Percentiles rank a stretch among this genome's conserved stretches.
Conservation (phyloP, 768 basidiomycete genomes). For the Mycena maculata region DNA sequence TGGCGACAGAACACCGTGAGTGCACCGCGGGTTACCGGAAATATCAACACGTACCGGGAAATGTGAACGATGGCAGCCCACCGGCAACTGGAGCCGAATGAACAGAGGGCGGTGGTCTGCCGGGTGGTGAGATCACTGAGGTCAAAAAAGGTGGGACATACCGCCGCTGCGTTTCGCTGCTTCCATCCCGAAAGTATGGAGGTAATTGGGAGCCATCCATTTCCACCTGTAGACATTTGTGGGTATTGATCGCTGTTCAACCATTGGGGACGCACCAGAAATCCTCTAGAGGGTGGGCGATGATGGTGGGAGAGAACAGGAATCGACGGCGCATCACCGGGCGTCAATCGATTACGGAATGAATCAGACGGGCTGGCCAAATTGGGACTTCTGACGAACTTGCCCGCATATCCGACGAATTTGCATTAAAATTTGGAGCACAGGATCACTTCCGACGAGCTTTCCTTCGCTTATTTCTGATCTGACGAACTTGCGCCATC, state of each 20-base stretch:
- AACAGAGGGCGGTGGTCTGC: not conserved
- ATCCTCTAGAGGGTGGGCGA: not conserved
- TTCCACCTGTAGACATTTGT: not conserved
- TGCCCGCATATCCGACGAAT: conserved; percentile 12
- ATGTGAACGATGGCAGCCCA: conserved; percentile 8
- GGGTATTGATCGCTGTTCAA: not conserved
- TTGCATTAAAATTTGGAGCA: not conserved
- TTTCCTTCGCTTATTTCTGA: conserved; percentile 1
- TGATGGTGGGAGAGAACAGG: conserved; percentile 17
- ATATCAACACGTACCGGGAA: conserved; percentile 5
- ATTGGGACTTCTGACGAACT: conserved; percentile 12
- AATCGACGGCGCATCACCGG: conserved; percentile 12
- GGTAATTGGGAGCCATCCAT: conserved; percentile 4
- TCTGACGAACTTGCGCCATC: conserved; percentile 16
- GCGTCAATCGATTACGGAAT: not conserved
- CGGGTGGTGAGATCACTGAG: not conserved
- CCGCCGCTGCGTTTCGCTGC: not conserved
- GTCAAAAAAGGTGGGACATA: not conserved
- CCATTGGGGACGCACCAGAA: conserved; percentile 2
- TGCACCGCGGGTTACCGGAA: not conserved
- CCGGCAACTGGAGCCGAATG: conserved; percentile 8
- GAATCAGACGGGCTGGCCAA: not conserved
- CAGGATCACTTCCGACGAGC: conserved; percentile 5
- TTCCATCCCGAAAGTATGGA: not conserved
- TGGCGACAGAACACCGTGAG: conserved; percentile 6